These are phyloP conservation scores for Lasiodiplodia sp. DNA, from an alignment of 2,329 filamentous ascomycete genomes.

Conservation along the genomic window DNA sequence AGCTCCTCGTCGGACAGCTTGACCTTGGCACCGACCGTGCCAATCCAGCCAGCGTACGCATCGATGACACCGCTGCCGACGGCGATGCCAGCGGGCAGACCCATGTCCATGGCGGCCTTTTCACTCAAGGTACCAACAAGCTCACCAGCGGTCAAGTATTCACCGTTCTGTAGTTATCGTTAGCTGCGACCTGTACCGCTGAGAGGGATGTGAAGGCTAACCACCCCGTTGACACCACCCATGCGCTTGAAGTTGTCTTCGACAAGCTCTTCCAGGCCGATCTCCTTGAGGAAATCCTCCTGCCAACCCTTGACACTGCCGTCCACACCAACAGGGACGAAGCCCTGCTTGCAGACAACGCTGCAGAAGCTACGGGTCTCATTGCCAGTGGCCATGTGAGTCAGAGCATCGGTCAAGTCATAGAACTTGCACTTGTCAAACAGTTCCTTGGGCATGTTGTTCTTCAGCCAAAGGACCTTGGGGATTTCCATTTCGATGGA, in stretches of 20 bases:
- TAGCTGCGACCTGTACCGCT: constrained; percentile 39
- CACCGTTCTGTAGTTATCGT: constrained; percentile 78
- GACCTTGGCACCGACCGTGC: constrained; percentile 97
- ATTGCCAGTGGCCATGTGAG: constrained; percentile 90
- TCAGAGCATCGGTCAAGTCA: constrained; percentile 90
- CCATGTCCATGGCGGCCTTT: constrained; percentile 82
- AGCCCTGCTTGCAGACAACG: constrained; percentile 96
- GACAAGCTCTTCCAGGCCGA: constrained; percentile 84
- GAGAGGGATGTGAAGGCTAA: constrained; percentile 63
- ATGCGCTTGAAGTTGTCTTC: constrained; percentile 91
- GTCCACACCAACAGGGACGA: constrained; percentile 94
- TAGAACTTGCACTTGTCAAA: constrained; percentile 97
- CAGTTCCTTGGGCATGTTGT: constrained; percentile 91
- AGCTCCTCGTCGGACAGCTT: constrained; percentile 73
- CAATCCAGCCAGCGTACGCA: constrained; percentile 98
- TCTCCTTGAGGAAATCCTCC: constrained; percentile 86
- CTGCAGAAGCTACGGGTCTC: constrained; percentile 95
- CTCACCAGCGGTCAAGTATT: constrained; percentile 90
- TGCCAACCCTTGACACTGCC: constrained; percentile 99
- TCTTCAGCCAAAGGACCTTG: constrained; percentile 98
- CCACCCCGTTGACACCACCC: constrained; percentile 93
- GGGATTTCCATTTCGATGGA: constrained; percentile 99
- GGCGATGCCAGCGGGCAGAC: constrained; percentile 84
- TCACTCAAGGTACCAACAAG: constrained; percentile 85
- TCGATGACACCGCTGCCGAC: constrained; percentile 97